Evolutionary conservation across 2,329 filamentous ascomycete species (phyloP).

Genomic region (Fusarium decemcellulare): DNA sequence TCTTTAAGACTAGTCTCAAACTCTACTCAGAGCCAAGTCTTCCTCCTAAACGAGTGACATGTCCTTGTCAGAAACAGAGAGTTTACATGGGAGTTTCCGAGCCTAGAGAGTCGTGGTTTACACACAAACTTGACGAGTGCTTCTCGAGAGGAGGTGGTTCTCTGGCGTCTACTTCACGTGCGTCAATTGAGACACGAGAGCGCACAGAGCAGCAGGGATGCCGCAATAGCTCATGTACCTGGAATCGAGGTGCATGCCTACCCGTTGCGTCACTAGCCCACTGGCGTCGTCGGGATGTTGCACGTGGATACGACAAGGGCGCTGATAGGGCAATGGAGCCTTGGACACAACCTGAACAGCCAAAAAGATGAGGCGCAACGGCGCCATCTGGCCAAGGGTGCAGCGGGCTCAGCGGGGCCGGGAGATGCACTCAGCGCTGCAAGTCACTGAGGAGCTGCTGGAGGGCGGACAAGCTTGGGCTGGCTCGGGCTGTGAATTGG

Average conservation of each 20-base stretch:
- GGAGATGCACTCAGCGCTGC: not conserved
- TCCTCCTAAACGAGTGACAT: not conserved
- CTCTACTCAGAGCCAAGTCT: constrained; percentile 27
- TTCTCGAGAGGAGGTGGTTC: not conserved
- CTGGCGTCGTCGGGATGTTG: constrained; percentile 22
- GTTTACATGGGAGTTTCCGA: not conserved
- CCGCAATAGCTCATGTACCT: constrained; percentile 29
- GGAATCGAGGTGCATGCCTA: constrained; percentile 34
- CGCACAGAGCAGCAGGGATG: constrained; percentile 32
- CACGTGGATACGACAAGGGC: constrained; percentile 34
- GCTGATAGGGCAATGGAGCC: constrained; percentile 39
- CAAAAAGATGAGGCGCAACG: constrained; percentile 14
- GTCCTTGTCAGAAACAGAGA: not conserved
- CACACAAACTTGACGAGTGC: not conserved
- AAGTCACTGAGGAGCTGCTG: constrained; percentile 6
- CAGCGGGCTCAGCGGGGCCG: not conserved
- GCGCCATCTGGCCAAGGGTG: not conserved
- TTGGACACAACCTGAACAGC: not conserved
- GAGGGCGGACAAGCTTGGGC: not conserved
- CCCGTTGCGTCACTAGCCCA: constrained; percentile 29
- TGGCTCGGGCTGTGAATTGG: constrained; percentile 13
- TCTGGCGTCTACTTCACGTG: constrained; percentile 28
- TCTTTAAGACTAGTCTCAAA: constrained; percentile 29
- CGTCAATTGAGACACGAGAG: constrained; percentile 26
- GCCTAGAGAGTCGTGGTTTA: not conserved